Conservation (phyloP, 1,284 basidiomycete species). For the Hypsizygus ulmarius region DNA sequence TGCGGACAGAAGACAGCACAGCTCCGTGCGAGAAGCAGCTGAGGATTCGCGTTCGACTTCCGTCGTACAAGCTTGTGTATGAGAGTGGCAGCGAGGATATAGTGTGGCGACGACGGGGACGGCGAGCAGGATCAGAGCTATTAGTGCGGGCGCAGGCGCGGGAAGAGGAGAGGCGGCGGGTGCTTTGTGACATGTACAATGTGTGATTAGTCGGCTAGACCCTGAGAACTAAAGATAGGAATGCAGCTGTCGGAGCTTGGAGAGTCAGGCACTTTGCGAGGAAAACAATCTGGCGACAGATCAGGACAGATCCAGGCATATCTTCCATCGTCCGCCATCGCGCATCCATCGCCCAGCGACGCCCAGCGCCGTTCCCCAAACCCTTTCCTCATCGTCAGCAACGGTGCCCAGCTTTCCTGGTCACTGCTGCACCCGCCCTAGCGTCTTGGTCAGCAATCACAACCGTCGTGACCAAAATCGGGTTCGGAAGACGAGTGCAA, state of each 20-base stretch:
- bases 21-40: slow-evolving; percentile 36
- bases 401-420: slow-evolving; percentile 6
- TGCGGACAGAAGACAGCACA: slow-evolving; percentile 33
- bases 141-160: slow-evolving; percentile 42
- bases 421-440: neutral
- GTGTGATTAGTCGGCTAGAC: slow-evolving; percentile 14
- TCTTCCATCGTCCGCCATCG: slow-evolving; percentile 16
- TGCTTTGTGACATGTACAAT: slow-evolving; percentile 24
- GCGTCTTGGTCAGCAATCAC: slow-evolving; percentile 11
- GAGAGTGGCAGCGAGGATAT: slow-evolving; percentile 61
- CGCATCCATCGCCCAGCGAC: slow-evolving; percentile 7
- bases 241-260: slow-evolving; percentile 19
- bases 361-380: slow-evolving; percentile 1
- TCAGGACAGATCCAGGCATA: slow-evolving; percentile 13
- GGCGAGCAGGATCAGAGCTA: slow-evolving; percentile 41
- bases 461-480: slow-evolving; percentile 12
- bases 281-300: slow-evolving; percentile 3
- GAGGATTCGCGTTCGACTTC: slow-evolving; percentile 61
- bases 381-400: slow-evolving; percentile 12
- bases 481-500: slow-evolving; percentile 19
- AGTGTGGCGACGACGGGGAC: slow-evolving; percentile 36
- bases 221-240: slow-evolving; percentile 15
- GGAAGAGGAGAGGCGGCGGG: slow-evolving; percentile 52
- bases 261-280: neutral
- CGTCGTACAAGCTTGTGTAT: slow-evolving; percentile 75